Conservation (phyloP, 2,329 filamentous ascomycete genomes). For the Clarireedia homoeocarpa region DNA sequence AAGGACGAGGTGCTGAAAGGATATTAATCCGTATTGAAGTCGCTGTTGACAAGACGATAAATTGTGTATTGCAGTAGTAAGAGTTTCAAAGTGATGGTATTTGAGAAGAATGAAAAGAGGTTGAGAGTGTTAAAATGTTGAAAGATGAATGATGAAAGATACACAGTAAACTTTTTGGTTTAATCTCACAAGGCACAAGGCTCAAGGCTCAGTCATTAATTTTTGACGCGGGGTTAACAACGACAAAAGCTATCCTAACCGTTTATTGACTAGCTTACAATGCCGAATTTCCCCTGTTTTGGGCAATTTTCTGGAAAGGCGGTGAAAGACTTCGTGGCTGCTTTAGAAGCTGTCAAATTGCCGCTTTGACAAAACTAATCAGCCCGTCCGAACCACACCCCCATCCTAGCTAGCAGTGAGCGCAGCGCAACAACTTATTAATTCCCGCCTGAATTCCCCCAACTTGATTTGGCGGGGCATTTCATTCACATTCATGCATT, state of each 20-base stretch:
- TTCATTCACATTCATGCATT: constrained; percentile 5
- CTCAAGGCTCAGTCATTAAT: neutral
- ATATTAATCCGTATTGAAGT: too few species aligned
- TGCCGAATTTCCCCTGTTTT: neutral
- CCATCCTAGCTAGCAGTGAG: neutral
- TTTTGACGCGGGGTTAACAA: neutral
- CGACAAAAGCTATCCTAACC: neutral
- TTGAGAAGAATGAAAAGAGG: too few species aligned
- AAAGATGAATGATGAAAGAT: too few species aligned
- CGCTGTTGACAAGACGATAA: too few species aligned
- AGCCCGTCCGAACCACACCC: too few species aligned
- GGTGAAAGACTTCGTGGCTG: neutral
- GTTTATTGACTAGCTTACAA: neutral
- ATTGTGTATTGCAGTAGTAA: too few species aligned
- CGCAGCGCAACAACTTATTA: neutral
- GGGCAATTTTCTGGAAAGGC: too few species aligned
- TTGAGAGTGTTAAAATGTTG: too few species aligned
- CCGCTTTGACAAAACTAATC: neutral
- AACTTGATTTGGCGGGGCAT: constrained; percentile 8
- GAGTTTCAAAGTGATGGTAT: too few species aligned
- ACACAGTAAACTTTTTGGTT: too few species aligned
- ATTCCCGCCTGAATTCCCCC: neutral
- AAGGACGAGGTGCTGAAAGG: too few species aligned
- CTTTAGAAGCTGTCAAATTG: neutral
- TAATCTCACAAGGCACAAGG: neutral